Base-by-base conservation (phyloP, 1,139 yeast species). In the Debaryomycetaceae sp. region DNA sequence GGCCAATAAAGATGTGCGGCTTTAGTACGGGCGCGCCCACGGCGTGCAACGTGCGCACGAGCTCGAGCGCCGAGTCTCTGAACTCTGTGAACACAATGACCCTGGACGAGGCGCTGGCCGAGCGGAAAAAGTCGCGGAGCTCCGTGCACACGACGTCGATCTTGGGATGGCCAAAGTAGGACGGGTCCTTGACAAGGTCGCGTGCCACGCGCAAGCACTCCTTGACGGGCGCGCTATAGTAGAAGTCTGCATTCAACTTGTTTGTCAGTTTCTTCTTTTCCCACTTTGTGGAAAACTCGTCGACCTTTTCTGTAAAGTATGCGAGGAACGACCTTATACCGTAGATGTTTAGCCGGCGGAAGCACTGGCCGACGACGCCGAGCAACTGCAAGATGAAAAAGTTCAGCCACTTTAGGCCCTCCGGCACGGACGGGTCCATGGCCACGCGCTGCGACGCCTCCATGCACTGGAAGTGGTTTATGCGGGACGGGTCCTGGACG, bases 1-100 rank as follows among this genome's bases (percentile, higher is more conserved):
- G 99, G 0, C 99, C 99, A 37, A 92, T 82, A 48, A 92, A 92
- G 16, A 90, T 73, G 48, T 85, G 95, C 0, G 98, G 83, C 31
- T 71, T 68, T 16, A 81, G 62, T 4, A 45, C 39, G 2, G 53
- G 43, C 13, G 36, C 27, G 4, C 41, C 43, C 5, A 37, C 35
- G 2, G 40, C 34, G 37, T 76, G 82, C 22, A 90, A 62, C 3
- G 75, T 68, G 34, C 73, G 71, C 1, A 83, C 85, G 30, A 92
- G 79, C 37, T 86, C 96, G 22, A 83, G 58, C 0, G 97, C 97
- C 4, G 95, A 79, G 37, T 82, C 93, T 45, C 99, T 68, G 37
- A 73, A 71, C 45, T 86, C 95, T 0, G 95, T 82, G 47, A 90
- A 90, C 0, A 90, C 67, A 29, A 90, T 90, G 2, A 79, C 93